A percentile compares a stretch with the other conserved stretches of the same genome.
These are phyloP conservation scores for Podila clonocystis DNA, from an alignment of 192 early-diverging fungal genomes.

Conservation along the genomic window DNA sequence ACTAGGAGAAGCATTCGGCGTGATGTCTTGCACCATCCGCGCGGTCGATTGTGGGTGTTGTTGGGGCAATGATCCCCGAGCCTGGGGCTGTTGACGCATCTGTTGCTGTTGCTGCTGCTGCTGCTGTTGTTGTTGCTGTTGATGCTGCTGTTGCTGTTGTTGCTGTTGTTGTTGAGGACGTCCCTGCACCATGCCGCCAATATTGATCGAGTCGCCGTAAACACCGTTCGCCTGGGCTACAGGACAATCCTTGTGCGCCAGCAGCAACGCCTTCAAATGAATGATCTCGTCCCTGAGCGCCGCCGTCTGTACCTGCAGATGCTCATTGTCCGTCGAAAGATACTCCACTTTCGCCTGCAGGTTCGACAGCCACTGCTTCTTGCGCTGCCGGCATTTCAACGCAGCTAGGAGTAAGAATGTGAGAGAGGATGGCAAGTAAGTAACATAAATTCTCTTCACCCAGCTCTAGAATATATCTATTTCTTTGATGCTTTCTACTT, in stretches of 20 bases:
- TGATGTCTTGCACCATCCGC: slow-evolving; percentile 3
- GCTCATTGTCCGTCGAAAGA: slow-evolving; percentile 74
- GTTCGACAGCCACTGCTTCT: slow-evolving; percentile 90
- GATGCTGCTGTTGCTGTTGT: slow-evolving; percentile 6
- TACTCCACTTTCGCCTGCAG: slow-evolving; percentile 76
- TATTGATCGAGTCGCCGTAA: slow-evolving; percentile 47
- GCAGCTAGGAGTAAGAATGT: slow-evolving; percentile 65
- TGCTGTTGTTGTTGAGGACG: slow-evolving; percentile 1
- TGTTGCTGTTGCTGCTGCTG: slow-evolving; percentile 14
- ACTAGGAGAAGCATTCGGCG: background rate
- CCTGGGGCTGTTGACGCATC: background rate
- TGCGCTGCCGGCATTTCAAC: slow-evolving; percentile 91
- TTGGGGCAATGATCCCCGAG: slow-evolving; percentile 2
- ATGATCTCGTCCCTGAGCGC: slow-evolving; percentile 77
- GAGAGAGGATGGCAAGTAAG: background rate
- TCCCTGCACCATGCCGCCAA: slow-evolving; percentile 40
- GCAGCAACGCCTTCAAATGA: slow-evolving; percentile 77
- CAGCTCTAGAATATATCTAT: too few species aligned
- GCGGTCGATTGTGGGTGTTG: slow-evolving; percentile 6
- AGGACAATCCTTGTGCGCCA: slow-evolving; percentile 82
- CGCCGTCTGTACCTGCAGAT: slow-evolving; percentile 65
- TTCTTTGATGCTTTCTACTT: background rate
- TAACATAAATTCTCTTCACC: background rate
- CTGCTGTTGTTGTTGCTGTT: slow-evolving; percentile 7
- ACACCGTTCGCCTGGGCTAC: slow-evolving; percentile 76